phyloP scores from a whole-genome alignment of 805 yeast genomes.

The Suhomyces xylopsoci region DNA sequence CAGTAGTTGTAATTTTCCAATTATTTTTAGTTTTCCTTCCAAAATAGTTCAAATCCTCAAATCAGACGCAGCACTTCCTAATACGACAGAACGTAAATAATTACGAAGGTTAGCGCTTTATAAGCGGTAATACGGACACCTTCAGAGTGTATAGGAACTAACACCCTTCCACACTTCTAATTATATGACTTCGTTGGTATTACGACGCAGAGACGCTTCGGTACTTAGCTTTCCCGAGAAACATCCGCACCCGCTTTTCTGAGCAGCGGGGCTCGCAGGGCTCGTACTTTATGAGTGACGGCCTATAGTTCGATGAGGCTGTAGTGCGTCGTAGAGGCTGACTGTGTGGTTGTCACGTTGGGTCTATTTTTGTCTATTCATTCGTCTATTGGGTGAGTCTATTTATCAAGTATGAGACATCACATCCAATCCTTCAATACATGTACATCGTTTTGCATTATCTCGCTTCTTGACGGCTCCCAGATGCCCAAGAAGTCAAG shows the following conservation, averaged over 20 bases:
- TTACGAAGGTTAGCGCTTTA: background rate
- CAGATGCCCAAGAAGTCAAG: no score
- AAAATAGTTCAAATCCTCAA: background rate
- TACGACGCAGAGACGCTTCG: background rate
- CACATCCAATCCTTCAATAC: no score
- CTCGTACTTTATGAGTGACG: background rate
- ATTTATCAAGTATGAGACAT: no score
- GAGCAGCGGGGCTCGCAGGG: background rate
- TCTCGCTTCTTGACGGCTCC: background rate
- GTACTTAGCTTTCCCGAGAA: background rate
- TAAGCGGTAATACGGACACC: background rate
- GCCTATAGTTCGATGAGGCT: background rate
- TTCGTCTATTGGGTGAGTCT: no score
- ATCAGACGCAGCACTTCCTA: background rate
- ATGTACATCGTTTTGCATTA: background rate
- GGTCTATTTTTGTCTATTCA: background rate
- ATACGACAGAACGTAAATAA: background rate
- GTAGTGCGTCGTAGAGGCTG: background rate
- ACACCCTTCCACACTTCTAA: background rate
- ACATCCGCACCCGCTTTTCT: background rate
- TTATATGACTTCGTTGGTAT: background rate
- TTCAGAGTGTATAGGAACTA: background rate
- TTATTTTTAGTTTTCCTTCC: background rate
- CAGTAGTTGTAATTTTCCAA: background rate
- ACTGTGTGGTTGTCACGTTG: background rate